A percentile compares a stretch with the other conserved stretches of the same genome.
These are phyloP conservation scores for Albugo candida DNA, from an alignment of 352 stramenopile species.

Conservation along the genomic window DNA sequence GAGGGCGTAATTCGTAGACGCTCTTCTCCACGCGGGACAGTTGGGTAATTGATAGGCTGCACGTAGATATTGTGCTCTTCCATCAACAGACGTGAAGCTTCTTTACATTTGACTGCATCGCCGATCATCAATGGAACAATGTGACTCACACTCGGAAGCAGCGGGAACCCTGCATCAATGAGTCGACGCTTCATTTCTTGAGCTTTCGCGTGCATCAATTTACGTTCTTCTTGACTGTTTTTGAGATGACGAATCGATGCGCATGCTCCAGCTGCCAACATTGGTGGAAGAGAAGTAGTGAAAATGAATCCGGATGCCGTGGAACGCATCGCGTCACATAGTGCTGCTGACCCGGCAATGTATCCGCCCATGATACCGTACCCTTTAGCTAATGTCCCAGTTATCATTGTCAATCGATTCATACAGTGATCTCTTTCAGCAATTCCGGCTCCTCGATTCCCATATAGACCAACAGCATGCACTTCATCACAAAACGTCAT, in stretches of 20 bases:
- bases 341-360: slow-evolving; percentile 58
- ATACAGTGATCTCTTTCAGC: slow-evolving; percentile 75
- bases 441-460: slow-evolving; percentile 66
- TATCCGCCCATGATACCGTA: slow-evolving; percentile 85
- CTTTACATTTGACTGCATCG: slow-evolving; percentile 77
- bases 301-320: slow-evolving; percentile 81
- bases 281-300: slow-evolving; percentile 76
- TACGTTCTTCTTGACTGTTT: slow-evolving; percentile 62
- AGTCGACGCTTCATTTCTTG: slow-evolving; percentile 69
- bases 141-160: slow-evolving; percentile 75
- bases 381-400: slow-evolving; percentile 77
- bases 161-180: slow-evolving; percentile 61
- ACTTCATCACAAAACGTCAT: slow-evolving; percentile 87
- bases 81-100: slow-evolving; percentile 77
- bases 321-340: slow-evolving; percentile 78
- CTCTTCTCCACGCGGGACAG: slow-evolving; percentile 75
- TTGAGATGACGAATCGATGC: slow-evolving; percentile 72
- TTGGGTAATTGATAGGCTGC: slow-evolving; percentile 86
- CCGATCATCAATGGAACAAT: slow-evolving; percentile 81
- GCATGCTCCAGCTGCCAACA: slow-evolving; percentile 59
- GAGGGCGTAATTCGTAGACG: slow-evolving; percentile 73
- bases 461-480: slow-evolving; percentile 78
- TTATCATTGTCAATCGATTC: slow-evolving; percentile 79
- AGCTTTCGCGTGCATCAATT: slow-evolving; percentile 68
- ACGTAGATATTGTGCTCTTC: slow-evolving; percentile 83